These are phyloP conservation scores for Calonectria leucothoes DNA, from an alignment of 2,329 filamentous ascomycete genomes.

Conservation along the genomic window DNA sequence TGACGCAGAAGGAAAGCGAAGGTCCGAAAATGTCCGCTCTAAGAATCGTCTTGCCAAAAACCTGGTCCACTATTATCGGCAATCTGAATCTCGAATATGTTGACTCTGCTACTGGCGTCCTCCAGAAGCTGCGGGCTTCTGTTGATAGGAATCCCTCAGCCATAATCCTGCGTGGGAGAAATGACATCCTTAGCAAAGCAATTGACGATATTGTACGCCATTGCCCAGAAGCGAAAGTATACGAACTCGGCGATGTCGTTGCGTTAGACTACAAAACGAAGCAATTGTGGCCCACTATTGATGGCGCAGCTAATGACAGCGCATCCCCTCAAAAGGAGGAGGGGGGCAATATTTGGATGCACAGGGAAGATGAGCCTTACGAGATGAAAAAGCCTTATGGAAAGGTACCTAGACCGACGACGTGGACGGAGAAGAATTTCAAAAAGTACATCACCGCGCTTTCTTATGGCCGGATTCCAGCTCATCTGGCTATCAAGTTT, in stretches of 20 bases:
- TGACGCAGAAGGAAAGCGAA: conserved; percentile 49
- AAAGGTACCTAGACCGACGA: conserved; percentile 50
- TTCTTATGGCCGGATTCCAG: conserved; percentile 50
- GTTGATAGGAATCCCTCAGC: conserved; percentile 48
- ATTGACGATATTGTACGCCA: conserved; percentile 48
- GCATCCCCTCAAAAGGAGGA: conserved; percentile 35
- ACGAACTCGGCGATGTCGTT: conserved; percentile 50
- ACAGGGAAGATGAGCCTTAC: conserved; percentile 46
- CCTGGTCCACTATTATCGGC: conserved; percentile 48
- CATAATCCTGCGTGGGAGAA: conserved; percentile 48
- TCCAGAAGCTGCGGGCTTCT: conserved; percentile 47
- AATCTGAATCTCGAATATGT: conserved; percentile 49
- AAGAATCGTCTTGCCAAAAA: conserved; percentile 49
- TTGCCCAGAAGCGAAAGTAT: conserved; percentile 48
- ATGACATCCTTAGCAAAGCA: conserved; percentile 45
- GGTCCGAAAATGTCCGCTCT: conserved; percentile 50
- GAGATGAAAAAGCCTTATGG: conserved; percentile 50
- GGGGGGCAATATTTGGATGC: conserved; percentile 48
- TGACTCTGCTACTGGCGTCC: conserved; percentile 48
- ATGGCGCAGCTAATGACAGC: conserved; percentile 41
- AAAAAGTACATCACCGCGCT: conserved; percentile 56
- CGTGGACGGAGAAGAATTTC: conserved; percentile 57
- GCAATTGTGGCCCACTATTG: conserved; percentile 51
- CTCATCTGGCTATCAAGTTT: conserved; percentile 46
- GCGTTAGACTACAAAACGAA: conserved; percentile 49